Conservation (phyloP, 257 asterid species). For the Pogostemon cablin region DNA sequence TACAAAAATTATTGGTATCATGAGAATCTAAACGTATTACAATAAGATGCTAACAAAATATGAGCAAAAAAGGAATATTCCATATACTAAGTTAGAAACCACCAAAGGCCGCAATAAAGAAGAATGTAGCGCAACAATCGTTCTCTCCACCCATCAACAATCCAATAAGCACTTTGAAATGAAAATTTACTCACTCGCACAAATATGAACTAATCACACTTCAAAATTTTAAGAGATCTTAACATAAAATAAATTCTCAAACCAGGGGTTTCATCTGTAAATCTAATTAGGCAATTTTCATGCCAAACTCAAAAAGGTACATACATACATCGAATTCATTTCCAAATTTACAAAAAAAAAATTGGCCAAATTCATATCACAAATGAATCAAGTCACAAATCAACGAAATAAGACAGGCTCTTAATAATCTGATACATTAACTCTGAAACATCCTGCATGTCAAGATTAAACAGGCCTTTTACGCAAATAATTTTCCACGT, state of each 20-base stretch:
- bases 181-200: too few relatives aligned
- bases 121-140: neutral
- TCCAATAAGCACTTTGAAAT: neutral
- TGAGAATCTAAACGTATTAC: neutral
- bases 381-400: conserved; percentile 5
- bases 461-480: conserved; percentile 15
- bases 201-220: neutral
- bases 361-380: too few relatives aligned
- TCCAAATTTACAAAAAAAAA: too few relatives aligned
- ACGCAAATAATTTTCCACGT: conserved; percentile 2
- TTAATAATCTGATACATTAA: neutral
- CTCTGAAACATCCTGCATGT: neutral
- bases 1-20: neutral
- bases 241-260: neutral
- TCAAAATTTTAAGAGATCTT: neutral
- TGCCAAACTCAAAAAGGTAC: too few relatives aligned
- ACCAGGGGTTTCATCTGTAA: neutral
- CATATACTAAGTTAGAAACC: neutral
- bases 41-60: neutral
- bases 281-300: neutral
- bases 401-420: neutral
- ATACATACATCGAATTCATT: too few relatives aligned
- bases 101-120: neutral
- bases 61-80: too few relatives aligned
- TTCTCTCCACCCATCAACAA: neutral